Conservation (phyloP, 2,329 filamentous ascomycete species). For the Aspergillus sp. region DNA sequence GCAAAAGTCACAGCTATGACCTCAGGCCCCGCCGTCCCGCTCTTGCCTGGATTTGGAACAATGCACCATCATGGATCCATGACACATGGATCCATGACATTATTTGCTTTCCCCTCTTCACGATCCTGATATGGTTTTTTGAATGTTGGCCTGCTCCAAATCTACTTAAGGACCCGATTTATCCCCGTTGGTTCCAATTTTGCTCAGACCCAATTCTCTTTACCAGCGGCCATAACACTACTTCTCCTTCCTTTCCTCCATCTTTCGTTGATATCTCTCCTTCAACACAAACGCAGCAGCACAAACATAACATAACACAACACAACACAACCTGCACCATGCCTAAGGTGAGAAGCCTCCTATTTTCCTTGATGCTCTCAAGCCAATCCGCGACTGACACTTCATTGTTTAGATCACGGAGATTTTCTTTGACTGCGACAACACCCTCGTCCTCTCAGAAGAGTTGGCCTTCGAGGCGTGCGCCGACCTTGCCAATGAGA, state of each 20-base stretch:
- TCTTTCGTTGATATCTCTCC: constrained; percentile 5
- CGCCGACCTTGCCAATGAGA: constrained; percentile 85
- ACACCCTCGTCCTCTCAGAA: constrained; percentile 92
- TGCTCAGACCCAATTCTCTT: neutral
- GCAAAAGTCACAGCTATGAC: constrained; percentile 28
- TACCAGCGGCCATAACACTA: neutral
- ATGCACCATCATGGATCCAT: constrained; percentile 1
- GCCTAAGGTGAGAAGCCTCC: constrained; percentile 37
- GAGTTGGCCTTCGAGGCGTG: constrained; percentile 89
- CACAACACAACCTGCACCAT: constrained; percentile 25
- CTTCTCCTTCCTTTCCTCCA: neutral
- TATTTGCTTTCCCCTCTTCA: constrained; percentile 8
- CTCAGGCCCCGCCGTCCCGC: constrained; percentile 21
- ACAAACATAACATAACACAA: neutral
- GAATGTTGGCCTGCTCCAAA: constrained; percentile 3
- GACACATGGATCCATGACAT: constrained; percentile 5
- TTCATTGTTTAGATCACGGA: constrained; percentile 62
- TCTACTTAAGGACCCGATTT: constrained; percentile 15
- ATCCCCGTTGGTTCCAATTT: constrained; percentile 8
- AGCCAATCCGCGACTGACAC: constrained; percentile 10
- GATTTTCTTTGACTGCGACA: constrained; percentile 76
- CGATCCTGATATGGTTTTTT: constrained; percentile 9
- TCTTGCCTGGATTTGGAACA: constrained; percentile 15
- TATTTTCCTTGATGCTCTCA: neutral
- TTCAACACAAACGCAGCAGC: neutral